Percentiles rank a stretch among this genome's conserved stretches.
These are phyloP conservation scores for Rhypophila decipiens DNA, from an alignment of 495 filamentous ascomycete species.

Conservation along the genomic window DNA sequence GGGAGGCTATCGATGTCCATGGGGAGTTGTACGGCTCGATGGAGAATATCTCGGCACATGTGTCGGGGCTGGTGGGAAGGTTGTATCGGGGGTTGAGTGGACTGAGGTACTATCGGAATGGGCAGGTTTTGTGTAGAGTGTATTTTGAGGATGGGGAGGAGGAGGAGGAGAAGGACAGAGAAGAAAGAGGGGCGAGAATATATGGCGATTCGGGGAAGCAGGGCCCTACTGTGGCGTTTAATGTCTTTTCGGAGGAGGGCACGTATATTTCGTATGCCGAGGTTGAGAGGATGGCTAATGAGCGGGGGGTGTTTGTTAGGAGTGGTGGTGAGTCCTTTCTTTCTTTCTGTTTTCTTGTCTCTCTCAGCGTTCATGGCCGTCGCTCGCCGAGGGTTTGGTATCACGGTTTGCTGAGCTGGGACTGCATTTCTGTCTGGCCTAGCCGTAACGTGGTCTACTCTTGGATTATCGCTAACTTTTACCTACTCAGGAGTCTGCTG, in stretches of 20 bases:
- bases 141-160: constrained; percentile 47
- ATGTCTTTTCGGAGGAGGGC: constrained; percentile 50
- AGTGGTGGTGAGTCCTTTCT: constrained; percentile 56
- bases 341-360: no score
- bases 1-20: constrained; percentile 62
- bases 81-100: constrained; percentile 45
- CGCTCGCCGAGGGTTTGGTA: no score
- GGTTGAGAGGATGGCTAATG: constrained; percentile 58
- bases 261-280: constrained; percentile 50
- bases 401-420: no score
- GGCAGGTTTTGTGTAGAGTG: constrained; percentile 48
- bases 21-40: constrained; percentile 55
- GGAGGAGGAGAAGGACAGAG: no score
- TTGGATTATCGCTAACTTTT: no score
- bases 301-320: constrained; percentile 58
- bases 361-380: no score
- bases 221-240: constrained; percentile 68
- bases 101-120: constrained; percentile 53
- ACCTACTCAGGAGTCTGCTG: constrained; percentile 38
- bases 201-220: constrained; percentile 56
- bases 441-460: no score
- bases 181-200: no score
- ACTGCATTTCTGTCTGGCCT: no score
- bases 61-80: constrained; percentile 45
- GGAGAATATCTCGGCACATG: constrained; percentile 56